Evolutionary conservation across 495 filamentous ascomycete species (phyloP), one percentile per base, ranked within the genome.

Genomic region (Aspergillus sparsus): DNA sequence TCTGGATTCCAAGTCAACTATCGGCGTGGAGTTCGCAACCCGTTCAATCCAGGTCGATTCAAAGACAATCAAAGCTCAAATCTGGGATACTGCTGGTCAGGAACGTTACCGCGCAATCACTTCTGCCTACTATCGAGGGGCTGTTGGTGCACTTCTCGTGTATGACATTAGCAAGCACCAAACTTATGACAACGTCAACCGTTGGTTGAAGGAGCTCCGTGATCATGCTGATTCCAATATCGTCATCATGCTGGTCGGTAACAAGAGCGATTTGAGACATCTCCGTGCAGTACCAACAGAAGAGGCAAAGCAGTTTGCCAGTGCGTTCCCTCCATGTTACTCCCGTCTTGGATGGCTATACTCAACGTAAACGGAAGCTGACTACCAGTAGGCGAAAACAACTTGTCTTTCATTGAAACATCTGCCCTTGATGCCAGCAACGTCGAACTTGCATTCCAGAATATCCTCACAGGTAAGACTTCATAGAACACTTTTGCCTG

Each of bases 11-110:
- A 99, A 99, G 87, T 98, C 95, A 56, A 99, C 94, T 63, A 99
- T 99, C 82, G 94, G 94, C 70, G 94, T 99, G 67, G 94, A 99
- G 80, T 99, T 99, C 75, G 94, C 94, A 64, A 99, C 94, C 61
- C 89, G 94, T 55, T 97, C 92, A 62, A 98, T 99, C 78, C 94
- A 98, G 77, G 95, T 99, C 69, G 95, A 99, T 79, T 87, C 89
- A 67, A 99, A 99, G 84, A 99, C 94, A 66, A 99, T 99, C 88
- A 99, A 99, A 83, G 94, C 94, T 68, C 94, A 99, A 82, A 99
- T 99, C 72, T 99, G 95, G 95, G 95, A 99, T 82, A 99, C 95
- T 56, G 95, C 95, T 54, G 95, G 95, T 68, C 95, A 99, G 80
- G 95, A 99, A 79, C 87, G 95, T 69, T 99, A 98, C 79, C 90